Evolutionary conservation across 345 rosid species (phyloP).

Genomic region (Anastatica hierochuntica): DNA sequence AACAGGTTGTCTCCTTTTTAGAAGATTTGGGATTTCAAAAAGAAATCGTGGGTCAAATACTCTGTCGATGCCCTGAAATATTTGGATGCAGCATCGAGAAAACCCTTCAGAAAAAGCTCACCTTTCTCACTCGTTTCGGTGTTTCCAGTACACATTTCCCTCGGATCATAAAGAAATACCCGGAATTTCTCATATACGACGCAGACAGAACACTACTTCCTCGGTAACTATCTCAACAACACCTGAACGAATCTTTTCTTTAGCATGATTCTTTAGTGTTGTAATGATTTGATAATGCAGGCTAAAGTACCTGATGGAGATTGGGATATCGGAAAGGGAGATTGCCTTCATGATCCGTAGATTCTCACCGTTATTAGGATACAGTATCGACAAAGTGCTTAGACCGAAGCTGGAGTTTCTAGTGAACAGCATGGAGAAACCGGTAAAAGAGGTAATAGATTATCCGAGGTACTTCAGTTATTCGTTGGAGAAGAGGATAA

Average conservation of each 20-base stretch:
- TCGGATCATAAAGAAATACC: slow-evolving; percentile 69
- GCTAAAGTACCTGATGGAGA: slow-evolving; percentile 53
- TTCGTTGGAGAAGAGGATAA: slow-evolving; percentile 78
- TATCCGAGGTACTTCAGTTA: slow-evolving; percentile 88
- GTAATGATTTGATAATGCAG: slow-evolving; percentile 27
- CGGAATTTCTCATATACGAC: slow-evolving; percentile 68
- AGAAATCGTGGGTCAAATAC: slow-evolving; percentile 47
- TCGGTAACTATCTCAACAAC: slow-evolving; percentile 40
- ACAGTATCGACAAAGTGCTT: slow-evolving; percentile 62
- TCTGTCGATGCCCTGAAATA: slow-evolving; percentile 75
- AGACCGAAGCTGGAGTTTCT: slow-evolving; percentile 73
- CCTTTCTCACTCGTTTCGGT: slow-evolving; percentile 49
- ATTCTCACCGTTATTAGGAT: slow-evolving; percentile 81
- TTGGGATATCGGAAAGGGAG: slow-evolving; percentile 55
- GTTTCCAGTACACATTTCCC: slow-evolving; percentile 45
- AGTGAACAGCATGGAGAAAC: slow-evolving; percentile 50
- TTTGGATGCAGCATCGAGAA: slow-evolving; percentile 51
- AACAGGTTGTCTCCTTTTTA: slow-evolving; percentile 59
- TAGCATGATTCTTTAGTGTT: not conserved
- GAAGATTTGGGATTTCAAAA: slow-evolving; percentile 57
- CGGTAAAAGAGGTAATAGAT: slow-evolving; percentile 47
- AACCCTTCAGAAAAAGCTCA: slow-evolving; percentile 59
- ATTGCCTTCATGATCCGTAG: slow-evolving; percentile 64
- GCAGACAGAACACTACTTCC: slow-evolving; percentile 50
- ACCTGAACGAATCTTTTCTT: not conserved